Evolutionary conservation across 2,329 filamentous ascomycete genomes (phyloP).

Genomic region (Penicillium hesseltinei): DNA sequence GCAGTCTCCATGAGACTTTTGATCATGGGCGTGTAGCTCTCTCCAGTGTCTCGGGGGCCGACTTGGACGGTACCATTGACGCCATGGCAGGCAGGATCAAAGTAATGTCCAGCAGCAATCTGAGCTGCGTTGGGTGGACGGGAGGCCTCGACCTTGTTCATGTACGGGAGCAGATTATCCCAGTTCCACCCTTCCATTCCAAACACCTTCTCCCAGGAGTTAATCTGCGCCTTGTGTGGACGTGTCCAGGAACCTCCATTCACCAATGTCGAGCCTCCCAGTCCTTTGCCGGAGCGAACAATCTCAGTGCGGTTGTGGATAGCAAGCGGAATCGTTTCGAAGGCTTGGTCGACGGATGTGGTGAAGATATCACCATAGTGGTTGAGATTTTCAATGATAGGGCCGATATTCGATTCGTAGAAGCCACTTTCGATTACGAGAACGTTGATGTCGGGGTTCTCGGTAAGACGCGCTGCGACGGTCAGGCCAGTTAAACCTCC

Average conservation of each 20-base stretch:
- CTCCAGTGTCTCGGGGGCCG: slow-evolving; percentile 24
- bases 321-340: slow-evolving; percentile 10
- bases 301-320: slow-evolving; percentile 23
- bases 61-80: slow-evolving; percentile 23
- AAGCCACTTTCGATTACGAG: slow-evolving; percentile 25
- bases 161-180: slow-evolving; percentile 48
- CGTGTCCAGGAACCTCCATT: slow-evolving; percentile 33
- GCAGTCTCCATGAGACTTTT: slow-evolving; percentile 25
- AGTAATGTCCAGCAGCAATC: slow-evolving; percentile 23
- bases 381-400: slow-evolving; percentile 28
- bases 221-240: slow-evolving; percentile 26
- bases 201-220: slow-evolving; percentile 36
- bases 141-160: slow-evolving; percentile 39
- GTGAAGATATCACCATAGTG: slow-evolving; percentile 29
- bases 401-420: slow-evolving; percentile 27
- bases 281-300: slow-evolving; percentile 26
- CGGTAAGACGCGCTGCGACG: neutral
- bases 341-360: slow-evolving; percentile 25
- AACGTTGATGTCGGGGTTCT: neutral
- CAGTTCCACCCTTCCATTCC: slow-evolving; percentile 49
- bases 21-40: slow-evolving; percentile 24
- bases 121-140: slow-evolving; percentile 21
- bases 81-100: slow-evolving; percentile 24
- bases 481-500: neutral
- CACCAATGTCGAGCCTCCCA: slow-evolving; percentile 31